These are phyloP conservation scores for Lipomyces lipofer DNA, from an alignment of 805 yeast genomes.

Conservation along the genomic window DNA sequence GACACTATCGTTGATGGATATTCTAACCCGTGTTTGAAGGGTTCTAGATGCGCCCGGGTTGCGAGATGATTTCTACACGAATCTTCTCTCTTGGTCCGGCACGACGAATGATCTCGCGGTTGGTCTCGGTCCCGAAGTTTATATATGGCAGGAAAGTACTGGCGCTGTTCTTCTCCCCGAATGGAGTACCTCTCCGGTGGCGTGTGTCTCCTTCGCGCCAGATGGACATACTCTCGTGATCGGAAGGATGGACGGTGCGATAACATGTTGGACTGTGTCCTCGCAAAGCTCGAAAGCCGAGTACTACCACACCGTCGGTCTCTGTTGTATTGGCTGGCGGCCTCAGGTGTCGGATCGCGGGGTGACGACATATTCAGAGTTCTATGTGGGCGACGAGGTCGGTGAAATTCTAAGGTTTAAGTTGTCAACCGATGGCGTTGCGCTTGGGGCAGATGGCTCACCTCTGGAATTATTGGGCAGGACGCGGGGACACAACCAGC, in stretches of 20 bases:
- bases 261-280: slow-evolving; percentile 47
- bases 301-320: slow-evolving; percentile 29
- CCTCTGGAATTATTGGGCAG: slow-evolving; percentile 13
- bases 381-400: slow-evolving; percentile 34
- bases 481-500: slow-evolving; percentile 34
- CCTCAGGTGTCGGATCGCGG: slow-evolving; percentile 9
- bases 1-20: neutral
- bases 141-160: slow-evolving; percentile 59
- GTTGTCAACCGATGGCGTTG: neutral
- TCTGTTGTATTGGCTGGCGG: slow-evolving; percentile 33
- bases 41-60: slow-evolving; percentile 70
- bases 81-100: slow-evolving; percentile 71
- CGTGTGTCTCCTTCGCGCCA: slow-evolving; percentile 56
- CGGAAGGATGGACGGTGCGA: slow-evolving; percentile 59
- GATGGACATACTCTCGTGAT: slow-evolving; percentile 50
- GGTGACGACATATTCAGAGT: slow-evolving; percentile 12
- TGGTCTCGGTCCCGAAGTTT: slow-evolving; percentile 61
- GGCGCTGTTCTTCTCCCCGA: slow-evolving; percentile 51
- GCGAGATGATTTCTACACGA: slow-evolving; percentile 75
- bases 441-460: neutral
- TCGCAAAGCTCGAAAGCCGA: slow-evolving; percentile 15
- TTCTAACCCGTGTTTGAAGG: slow-evolving; percentile 41
- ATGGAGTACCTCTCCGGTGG: slow-evolving; percentile 37
- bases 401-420: slow-evolving; percentile 30
- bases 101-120: slow-evolving; percentile 56